Evolutionary conservation across 768 basidiomycete genomes (phyloP), one percentile per base, ranked within the genome.

Genomic region (Crucibulum laeve): DNA sequence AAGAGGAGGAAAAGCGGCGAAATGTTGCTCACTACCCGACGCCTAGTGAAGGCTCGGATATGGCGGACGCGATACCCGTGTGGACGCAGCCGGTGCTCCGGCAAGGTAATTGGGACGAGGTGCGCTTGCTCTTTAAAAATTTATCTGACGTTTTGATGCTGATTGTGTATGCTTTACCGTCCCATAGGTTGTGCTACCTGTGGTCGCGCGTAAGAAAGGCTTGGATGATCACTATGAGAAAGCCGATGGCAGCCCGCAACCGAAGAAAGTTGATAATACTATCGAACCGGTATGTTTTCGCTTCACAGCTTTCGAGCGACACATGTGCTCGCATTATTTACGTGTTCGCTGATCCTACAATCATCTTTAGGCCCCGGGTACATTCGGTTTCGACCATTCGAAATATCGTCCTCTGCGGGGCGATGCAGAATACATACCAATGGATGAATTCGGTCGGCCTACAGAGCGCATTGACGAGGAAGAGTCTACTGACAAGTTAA

Each of bases 101-200:
- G 45, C 69, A 76, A 18, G 85, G 86, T 1, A 90, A 87, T 54
- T 92, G 90, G 89, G 89, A 92, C 55, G 89, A 92, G 57, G 87
- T 80, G 54, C 56, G 76, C 68, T 22, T 32, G 39, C 4, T 40
- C 3, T 50, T 25, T 38, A n/a, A n/a, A n/a, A 53, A 36, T 45
- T 38, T 43, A 4, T 52, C 47, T 42, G 38, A 41, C 38, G 18
- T 15, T 25, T 22, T n/a, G 23, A 32, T 42, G 34, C 28, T 40
- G 44, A 48, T 50, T 34, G 37, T 34, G 30, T 25, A 18, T 34
- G 14, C 40, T 26, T 30, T 13, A 30, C 38, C 22, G 22, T 38
- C 17, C 34, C 33, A 3, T 50, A 90, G 87, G 87, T 91, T 28
- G 84, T 92, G 1, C 67, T 91, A 10, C 90, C 90, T 19, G 87